A percentile compares a stretch with the other conserved stretches of the same genome.
These are phyloP conservation scores for Monosporascus sp. DNA, from an alignment of 2,329 filamentous ascomycete genomes.

Conservation along the genomic window DNA sequence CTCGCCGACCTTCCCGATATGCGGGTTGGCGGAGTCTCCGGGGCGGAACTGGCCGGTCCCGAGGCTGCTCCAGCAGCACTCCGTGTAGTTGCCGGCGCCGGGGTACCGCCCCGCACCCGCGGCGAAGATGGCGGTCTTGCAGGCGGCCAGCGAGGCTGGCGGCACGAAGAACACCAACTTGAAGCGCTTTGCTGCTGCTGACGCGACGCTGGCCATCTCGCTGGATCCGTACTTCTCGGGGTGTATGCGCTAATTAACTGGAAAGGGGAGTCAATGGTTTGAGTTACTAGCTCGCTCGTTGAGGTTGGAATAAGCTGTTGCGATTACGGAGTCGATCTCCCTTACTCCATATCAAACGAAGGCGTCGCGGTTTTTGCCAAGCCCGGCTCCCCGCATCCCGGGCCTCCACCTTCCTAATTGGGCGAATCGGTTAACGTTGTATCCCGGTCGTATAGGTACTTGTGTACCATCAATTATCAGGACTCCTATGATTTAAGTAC, in stretches of 20 bases:
- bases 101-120: conserved; percentile 53
- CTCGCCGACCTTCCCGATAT: conserved; percentile 53
- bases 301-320: no score
- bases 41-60: conserved; percentile 65
- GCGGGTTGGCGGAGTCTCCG: conserved; percentile 54
- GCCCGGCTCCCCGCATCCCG: no score
- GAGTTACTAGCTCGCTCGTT: no score
- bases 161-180: conserved; percentile 50
- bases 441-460: no score
- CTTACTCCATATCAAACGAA: no score
- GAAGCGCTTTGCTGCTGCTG: conserved; percentile 14
- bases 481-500: no score
- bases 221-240: not conserved
- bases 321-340: no score
- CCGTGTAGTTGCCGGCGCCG: conserved; percentile 47
- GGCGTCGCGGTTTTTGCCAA: no score
- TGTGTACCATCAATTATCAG: no score
- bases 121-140: conserved; percentile 53
- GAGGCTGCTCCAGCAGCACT: conserved; percentile 45
- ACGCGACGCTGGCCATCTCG: not conserved
- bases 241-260: not conserved
- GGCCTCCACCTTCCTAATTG: no score
- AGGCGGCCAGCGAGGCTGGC: conserved; percentile 35
- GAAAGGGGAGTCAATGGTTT: no score
- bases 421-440: no score